Conservation (phyloP, 805 yeast genomes). For the Candida palmyrensis region DNA sequence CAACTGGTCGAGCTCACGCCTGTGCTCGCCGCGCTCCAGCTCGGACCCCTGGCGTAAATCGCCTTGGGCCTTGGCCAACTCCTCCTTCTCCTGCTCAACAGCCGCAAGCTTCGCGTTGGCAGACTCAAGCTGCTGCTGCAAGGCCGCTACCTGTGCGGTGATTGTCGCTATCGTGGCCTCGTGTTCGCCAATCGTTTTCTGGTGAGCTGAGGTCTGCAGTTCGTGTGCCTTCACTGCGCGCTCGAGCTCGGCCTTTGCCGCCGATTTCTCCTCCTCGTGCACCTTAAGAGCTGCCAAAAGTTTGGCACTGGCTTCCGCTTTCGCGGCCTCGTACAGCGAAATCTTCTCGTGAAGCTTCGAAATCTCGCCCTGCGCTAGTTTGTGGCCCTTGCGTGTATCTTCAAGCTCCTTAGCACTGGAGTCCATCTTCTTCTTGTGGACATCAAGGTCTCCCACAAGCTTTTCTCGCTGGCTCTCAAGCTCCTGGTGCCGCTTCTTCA, state of each 20-base stretch:
- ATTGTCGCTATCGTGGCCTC: not conserved
- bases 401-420: slow-evolving; percentile 9
- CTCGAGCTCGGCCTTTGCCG: slow-evolving; percentile 2
- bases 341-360: slow-evolving; percentile 6
- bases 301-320: slow-evolving; percentile 5
- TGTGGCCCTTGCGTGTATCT: slow-evolving; percentile 9
- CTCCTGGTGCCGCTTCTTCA: slow-evolving; percentile 26
- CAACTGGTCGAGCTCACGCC: too few species aligned
- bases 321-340: slow-evolving; percentile 6
- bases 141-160: too few species aligned
- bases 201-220: too few species aligned
- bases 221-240: not conserved
- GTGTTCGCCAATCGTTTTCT: too few species aligned
- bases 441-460: slow-evolving; percentile 20
- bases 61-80: not conserved
- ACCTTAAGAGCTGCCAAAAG: too few species aligned
- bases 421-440: slow-evolving; percentile 14
- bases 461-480: slow-evolving; percentile 23
- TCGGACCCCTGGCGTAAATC: too few species aligned
- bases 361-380: slow-evolving; percentile 10
- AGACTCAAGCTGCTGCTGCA: too few species aligned
- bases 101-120: too few species aligned
- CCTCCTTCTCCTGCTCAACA: too few species aligned
- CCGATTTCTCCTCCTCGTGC: slow-evolving; percentile 7
- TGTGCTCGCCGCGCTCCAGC: too few species aligned